Conservation (phyloP, 2,329 filamentous ascomycete species). For the Scortechinia acanthostroma region DNA sequence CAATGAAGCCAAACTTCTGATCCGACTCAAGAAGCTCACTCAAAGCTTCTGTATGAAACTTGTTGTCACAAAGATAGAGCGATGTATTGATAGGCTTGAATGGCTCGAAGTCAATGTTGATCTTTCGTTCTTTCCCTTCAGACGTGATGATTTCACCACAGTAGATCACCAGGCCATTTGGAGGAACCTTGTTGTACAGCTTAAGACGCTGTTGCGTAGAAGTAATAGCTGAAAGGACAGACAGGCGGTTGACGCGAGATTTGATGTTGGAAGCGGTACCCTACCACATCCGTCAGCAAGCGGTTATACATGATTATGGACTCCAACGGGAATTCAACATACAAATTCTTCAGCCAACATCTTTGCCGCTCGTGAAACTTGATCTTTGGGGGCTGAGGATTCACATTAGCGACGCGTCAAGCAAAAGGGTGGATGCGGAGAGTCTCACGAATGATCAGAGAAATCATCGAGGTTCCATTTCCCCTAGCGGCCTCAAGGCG, state of each 20-base stretch:
- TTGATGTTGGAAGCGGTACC: constrained; percentile 99
- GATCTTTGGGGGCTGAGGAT: constrained; percentile 81
- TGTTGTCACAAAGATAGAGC: constrained; percentile 98
- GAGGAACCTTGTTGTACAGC: constrained; percentile 97
- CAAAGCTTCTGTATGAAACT: constrained; percentile 96
- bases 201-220: constrained; percentile 98
- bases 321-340: constrained; percentile 25
- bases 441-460: constrained; percentile 88
- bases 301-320: neutral
- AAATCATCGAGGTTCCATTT: constrained; percentile 99
- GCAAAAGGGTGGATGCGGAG: constrained; percentile 12
- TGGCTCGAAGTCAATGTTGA: constrained; percentile 99
- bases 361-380: constrained; percentile 90
- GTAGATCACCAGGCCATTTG: constrained; percentile 95
- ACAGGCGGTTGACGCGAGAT: constrained; percentile 96
- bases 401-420: constrained; percentile 4
- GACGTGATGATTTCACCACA: constrained; percentile 99
- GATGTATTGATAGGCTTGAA: constrained; percentile 99
- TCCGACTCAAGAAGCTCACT: constrained; percentile 96
- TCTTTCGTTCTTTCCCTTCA: constrained; percentile 97
- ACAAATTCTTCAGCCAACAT: constrained; percentile 99
- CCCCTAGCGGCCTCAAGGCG: constrained; percentile 92
- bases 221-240: constrained; percentile 93
- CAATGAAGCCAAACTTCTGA: constrained; percentile 98
- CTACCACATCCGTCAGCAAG: constrained; percentile 31